Conservation (phyloP, 2,329 filamentous ascomycete species). For the Mycosphaerella arachidis region DNA sequence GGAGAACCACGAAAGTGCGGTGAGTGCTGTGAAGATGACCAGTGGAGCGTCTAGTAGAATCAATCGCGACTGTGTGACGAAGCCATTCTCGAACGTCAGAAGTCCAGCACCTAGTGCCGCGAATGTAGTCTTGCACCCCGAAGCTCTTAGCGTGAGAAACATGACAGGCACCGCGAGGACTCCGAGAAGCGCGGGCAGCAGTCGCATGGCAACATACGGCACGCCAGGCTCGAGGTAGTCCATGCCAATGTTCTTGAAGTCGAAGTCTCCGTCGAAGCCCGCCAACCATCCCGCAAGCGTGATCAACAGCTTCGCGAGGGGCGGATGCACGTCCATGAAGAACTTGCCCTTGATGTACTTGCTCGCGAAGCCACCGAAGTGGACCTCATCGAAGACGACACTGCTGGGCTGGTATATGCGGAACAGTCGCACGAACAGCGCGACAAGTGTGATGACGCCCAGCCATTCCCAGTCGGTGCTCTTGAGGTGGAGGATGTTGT, state of each 20-base stretch:
- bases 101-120: constrained; percentile 77
- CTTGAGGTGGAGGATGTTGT: constrained; percentile 87
- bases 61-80: constrained; percentile 88
- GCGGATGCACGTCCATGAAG: constrained; percentile 99
- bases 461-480: constrained; percentile 77
- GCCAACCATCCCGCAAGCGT: constrained; percentile 91
- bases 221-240: constrained; percentile 93
- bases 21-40: constrained; percentile 88
- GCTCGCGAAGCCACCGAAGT: constrained; percentile 95
- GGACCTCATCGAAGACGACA: constrained; percentile 98
- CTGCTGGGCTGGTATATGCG: constrained; percentile 93
- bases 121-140: constrained; percentile 81
- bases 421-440: constrained; percentile 78
- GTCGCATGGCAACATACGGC: constrained; percentile 94
- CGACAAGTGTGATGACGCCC: constrained; percentile 66
- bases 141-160: constrained; percentile 89
- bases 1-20: constrained; percentile 80
- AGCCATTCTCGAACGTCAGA: constrained; percentile 93
- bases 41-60: constrained; percentile 95
- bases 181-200: constrained; percentile 86
- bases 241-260: constrained; percentile 99
- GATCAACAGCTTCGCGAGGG: constrained; percentile 92
- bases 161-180: constrained; percentile 85
- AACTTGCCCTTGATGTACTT: constrained; percentile 99
- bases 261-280: constrained; percentile 91